These are phyloP conservation scores for Talaromyces liani DNA, from an alignment of 495 filamentous ascomycete genomes.

Conservation along the genomic window DNA sequence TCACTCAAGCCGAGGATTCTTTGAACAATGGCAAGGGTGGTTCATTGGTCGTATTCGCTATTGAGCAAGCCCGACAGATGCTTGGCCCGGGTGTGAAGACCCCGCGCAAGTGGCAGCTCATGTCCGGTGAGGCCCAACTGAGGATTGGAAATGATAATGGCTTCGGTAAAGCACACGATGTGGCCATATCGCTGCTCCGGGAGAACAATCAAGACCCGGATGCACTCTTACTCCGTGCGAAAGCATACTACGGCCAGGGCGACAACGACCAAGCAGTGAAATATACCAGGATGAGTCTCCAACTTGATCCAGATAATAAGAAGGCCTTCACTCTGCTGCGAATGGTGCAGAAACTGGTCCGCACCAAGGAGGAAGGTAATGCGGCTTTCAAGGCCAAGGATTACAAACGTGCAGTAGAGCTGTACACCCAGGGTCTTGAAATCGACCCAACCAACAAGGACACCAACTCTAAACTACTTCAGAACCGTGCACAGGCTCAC, in stretches of 20 bases:
- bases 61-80: conserved; percentile 78
- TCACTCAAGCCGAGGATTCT: conserved; percentile 72
- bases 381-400: conserved; percentile 76
- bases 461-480: conserved; percentile 87
- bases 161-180: conserved; percentile 82
- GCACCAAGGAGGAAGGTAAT: conserved; percentile 93
- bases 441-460: conserved; percentile 87
- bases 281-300: conserved; percentile 82
- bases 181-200: conserved; percentile 79
- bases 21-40: conserved; percentile 63
- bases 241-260: conserved; percentile 80
- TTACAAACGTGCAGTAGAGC: conserved; percentile 70
- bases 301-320: conserved; percentile 86
- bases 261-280: conserved; percentile 94
- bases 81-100: conserved; percentile 65
- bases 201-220: conserved; percentile 88
- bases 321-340: conserved; percentile 75
- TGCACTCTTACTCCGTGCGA: conserved; percentile 81
- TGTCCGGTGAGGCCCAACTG: conserved; percentile 89
- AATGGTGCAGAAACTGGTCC: conserved; percentile 82
- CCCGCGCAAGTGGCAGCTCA: conserved; percentile 86
- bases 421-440: conserved; percentile 76
- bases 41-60: conserved; percentile 85
- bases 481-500: conserved; percentile 78
- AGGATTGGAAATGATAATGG: conserved; percentile 88